Evolutionary conservation across 73 alveolate species (phyloP).

Genomic region (Symbiodinium natans): DNA sequence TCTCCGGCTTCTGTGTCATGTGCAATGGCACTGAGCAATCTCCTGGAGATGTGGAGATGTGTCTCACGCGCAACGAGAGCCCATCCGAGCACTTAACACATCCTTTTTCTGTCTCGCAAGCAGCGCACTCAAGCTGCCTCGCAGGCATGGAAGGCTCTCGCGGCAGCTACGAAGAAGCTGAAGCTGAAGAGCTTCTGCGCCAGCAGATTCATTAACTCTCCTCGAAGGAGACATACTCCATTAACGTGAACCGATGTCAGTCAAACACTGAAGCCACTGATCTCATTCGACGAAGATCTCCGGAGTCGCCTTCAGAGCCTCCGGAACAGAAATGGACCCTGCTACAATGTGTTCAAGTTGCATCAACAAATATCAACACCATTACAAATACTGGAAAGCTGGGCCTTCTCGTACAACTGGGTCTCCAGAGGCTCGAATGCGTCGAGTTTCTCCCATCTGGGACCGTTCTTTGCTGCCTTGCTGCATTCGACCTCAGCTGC

Average conservation of each 20-base stretch:
- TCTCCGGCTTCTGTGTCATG: too few relatives aligned
- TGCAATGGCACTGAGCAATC: too few relatives aligned
- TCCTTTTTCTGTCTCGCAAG: too few relatives aligned
- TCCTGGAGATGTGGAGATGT: too few relatives aligned
- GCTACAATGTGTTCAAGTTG: neutral
- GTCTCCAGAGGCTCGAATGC: conserved; percentile 35
- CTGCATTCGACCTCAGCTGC: neutral
- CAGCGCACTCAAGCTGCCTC: too few relatives aligned
- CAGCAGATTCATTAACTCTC: too few relatives aligned
- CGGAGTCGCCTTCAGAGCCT: neutral
- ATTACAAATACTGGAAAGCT: neutral
- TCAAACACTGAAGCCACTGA: neutral
- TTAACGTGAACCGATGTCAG: neutral
- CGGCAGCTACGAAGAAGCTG: too few relatives aligned
- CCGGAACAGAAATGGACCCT: neutral
- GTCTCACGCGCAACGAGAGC: too few relatives aligned
- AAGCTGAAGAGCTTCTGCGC: too few relatives aligned
- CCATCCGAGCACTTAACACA: too few relatives aligned
- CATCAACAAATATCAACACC: neutral
- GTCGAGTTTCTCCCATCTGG: conserved; percentile 62
- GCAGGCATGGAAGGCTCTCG: too few relatives aligned
- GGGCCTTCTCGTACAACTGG: conserved; percentile 39
- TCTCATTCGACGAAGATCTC: neutral
- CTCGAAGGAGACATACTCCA: neutral
- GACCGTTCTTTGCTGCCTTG: conserved; percentile 5